Conservation (phyloP, 106 monocot genomes). For the Allium fistulosum region DNA sequence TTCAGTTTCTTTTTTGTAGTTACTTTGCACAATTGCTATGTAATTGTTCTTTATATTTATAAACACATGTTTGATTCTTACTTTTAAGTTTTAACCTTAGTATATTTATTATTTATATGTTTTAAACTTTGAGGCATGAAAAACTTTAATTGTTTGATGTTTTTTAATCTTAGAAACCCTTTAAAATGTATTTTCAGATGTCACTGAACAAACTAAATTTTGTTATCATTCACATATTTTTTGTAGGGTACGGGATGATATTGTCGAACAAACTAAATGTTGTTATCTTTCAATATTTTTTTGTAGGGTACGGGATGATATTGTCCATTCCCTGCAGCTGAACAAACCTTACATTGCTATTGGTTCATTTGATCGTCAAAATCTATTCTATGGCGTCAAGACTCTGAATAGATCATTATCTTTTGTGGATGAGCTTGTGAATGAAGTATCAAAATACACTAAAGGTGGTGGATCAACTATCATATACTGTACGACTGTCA, state of each 20-base stretch:
- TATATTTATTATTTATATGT: no score
- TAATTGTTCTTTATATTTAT: no score
- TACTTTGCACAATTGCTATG: no score
- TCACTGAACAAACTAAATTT: no score
- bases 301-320: slow-evolving; percentile 75
- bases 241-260: slow-evolving; percentile 74
- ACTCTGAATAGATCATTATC: slow-evolving; percentile 40
- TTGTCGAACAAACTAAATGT: slow-evolving; percentile 11
- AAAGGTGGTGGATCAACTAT: slow-evolving; percentile 63
- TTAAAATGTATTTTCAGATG: no score
- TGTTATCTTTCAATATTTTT: neutral
- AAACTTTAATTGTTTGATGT: no score
- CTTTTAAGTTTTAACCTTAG: no score
- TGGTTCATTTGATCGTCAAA: slow-evolving; percentile 93
- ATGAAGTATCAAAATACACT: slow-evolving; percentile 56
- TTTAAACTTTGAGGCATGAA: no score
- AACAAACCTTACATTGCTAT: slow-evolving; percentile 60
- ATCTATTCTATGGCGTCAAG: slow-evolving; percentile 95
- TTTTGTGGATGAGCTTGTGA: slow-evolving; percentile 80
- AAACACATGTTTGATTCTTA: no score
- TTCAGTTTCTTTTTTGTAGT: no score
- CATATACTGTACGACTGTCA: slow-evolving; percentile 89
- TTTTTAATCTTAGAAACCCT: no score
- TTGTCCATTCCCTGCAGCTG: slow-evolving; percentile 67
- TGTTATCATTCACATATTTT: neutral